Percentiles rank a stretch among this genome's conserved stretches.
phyloP scores from a whole-genome alignment of 306 rosid species.

The Malus orientalis region DNA sequence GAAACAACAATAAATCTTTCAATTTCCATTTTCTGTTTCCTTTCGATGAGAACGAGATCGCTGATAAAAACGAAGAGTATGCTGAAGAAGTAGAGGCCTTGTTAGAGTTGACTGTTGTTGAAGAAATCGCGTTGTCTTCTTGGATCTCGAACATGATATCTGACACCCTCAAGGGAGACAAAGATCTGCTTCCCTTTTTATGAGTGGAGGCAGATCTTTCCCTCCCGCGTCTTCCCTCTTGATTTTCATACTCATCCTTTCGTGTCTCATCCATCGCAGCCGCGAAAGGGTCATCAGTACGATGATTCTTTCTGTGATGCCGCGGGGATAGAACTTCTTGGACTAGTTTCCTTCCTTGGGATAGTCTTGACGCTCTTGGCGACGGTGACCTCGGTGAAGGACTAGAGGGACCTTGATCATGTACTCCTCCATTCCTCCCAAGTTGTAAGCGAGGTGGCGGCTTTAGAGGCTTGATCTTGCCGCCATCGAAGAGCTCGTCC shows the following conservation, averaged over 20 bases:
- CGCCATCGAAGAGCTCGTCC: constrained; percentile 76
- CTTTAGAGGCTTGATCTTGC: constrained; percentile 67
- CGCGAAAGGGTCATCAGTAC: constrained; percentile 38
- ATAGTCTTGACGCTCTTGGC: constrained; percentile 29
- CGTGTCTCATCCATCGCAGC: constrained; percentile 35
- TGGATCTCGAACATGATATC: constrained; percentile 38
- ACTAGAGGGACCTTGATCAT: constrained; percentile 1
- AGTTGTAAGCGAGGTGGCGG: constrained; percentile 41
- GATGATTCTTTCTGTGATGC: constrained; percentile 4
- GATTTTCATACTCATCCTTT: not conserved
- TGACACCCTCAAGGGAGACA: constrained; percentile 69
- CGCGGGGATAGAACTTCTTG: constrained; percentile 40
- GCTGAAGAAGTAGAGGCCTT: constrained; percentile 19
- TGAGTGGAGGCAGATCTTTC: constrained; percentile 17
- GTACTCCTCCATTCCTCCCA: not conserved
- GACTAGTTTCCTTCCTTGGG: constrained; percentile 29
- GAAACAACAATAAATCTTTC: constrained; percentile 60
- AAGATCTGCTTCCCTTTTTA: constrained; percentile 59
- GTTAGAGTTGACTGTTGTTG: constrained; percentile 11
- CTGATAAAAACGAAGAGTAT: constrained; percentile 40
- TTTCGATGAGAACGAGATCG: constrained; percentile 49
- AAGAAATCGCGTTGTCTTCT: constrained; percentile 27
- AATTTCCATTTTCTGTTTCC: constrained; percentile 66
- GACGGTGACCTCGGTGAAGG: constrained; percentile 10
- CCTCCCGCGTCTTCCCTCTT: constrained; percentile 33